These are phyloP conservation scores for Curvularia sp. DNA, from an alignment of 2,329 filamentous ascomycete genomes.

Conservation along the genomic window DNA sequence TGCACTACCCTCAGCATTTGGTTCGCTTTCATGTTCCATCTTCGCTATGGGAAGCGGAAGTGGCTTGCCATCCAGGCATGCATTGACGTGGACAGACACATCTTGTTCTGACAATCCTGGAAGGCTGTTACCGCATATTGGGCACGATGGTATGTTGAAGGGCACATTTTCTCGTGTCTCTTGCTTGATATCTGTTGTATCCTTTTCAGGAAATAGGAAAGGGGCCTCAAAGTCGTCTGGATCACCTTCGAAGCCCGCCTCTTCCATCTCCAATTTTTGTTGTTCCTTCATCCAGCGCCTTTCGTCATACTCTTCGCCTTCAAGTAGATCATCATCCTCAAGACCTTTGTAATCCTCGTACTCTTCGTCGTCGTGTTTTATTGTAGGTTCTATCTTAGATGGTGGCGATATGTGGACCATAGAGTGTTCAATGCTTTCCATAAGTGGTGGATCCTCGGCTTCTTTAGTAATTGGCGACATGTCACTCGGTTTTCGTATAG, in stretches of 20 bases:
- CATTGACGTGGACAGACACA: conserved; percentile 85
- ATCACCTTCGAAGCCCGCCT: conserved; percentile 51
- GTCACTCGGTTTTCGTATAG: conserved; percentile 19
- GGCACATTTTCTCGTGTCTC: conserved; percentile 21
- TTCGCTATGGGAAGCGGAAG: conserved; percentile 59
- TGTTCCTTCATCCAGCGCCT: conserved; percentile 78
- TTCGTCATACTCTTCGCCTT: conserved; percentile 61
- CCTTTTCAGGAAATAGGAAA: conserved; percentile 40
- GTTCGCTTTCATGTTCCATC: conserved; percentile 14
- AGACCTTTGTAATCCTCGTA: conserved; percentile 63
- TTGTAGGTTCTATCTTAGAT: conserved; percentile 59
- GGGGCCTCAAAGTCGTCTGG: conserved; percentile 62
- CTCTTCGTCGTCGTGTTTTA: conserved; percentile 55
- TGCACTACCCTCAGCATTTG: conserved; percentile 29
- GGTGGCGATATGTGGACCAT: conserved; percentile 25
- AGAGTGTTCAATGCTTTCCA: conserved; percentile 18
- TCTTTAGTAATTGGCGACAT: conserved; percentile 32
- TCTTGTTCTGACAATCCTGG: conserved; percentile 65
- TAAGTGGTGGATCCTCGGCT: conserved; percentile 22
- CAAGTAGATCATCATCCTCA: conserved; percentile 67
- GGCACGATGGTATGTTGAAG: conserved; percentile 62
- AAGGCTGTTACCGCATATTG: conserved; percentile 76
- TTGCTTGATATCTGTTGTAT: conserved; percentile 15
- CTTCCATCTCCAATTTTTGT: conserved; percentile 59
- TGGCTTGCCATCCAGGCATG: conserved; percentile 84